Percentiles rank a stretch among this genome's conserved stretches.
phyloP scores from a whole-genome alignment of 2,329 filamentous ascomycete genomes.

The Pseudogymnoascus destructans region DNA sequence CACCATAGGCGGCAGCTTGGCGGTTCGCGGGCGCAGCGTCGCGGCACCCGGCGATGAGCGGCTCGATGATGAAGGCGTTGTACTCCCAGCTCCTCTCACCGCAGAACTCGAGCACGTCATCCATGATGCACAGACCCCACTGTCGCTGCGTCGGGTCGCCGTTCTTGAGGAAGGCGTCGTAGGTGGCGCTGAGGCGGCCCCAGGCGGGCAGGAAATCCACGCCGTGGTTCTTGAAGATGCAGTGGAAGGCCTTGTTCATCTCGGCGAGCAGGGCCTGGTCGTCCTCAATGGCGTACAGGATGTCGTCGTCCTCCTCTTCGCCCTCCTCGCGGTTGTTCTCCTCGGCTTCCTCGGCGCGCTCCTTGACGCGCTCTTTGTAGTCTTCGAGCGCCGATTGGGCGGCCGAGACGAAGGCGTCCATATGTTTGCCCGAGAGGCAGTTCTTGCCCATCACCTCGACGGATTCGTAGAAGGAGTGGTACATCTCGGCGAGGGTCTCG shows the following conservation, averaged over 20 bases:
- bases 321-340: constrained; percentile 66
- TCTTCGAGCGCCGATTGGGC: constrained; percentile 80
- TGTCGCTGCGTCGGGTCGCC: constrained; percentile 82
- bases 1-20: constrained; percentile 90
- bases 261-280: constrained; percentile 93
- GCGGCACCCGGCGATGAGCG: constrained; percentile 72
- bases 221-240: constrained; percentile 95
- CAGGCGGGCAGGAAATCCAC: constrained; percentile 72
- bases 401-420: constrained; percentile 76
- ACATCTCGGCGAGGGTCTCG: constrained; percentile 96
- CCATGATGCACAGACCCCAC: constrained; percentile 98
- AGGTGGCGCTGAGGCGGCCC: constrained; percentile 75
- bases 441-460: constrained; percentile 85
- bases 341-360: constrained; percentile 70
- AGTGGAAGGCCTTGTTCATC: constrained; percentile 99
- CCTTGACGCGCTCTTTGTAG: constrained; percentile 75
- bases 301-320: constrained; percentile 79
- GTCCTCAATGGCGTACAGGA: constrained; percentile 84
- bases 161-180: constrained; percentile 72
- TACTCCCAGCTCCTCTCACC: constrained; percentile 80
- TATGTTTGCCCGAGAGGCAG: constrained; percentile 64
- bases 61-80: constrained; percentile 71
- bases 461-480: constrained; percentile 98
- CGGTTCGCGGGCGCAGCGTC: constrained; percentile 82
- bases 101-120: constrained; percentile 96